Evolutionary conservation across 306 rosid genomes (phyloP), one percentile per base, ranked within the genome.

Genomic region (cucumber (Cucumis sativus)): DNA sequence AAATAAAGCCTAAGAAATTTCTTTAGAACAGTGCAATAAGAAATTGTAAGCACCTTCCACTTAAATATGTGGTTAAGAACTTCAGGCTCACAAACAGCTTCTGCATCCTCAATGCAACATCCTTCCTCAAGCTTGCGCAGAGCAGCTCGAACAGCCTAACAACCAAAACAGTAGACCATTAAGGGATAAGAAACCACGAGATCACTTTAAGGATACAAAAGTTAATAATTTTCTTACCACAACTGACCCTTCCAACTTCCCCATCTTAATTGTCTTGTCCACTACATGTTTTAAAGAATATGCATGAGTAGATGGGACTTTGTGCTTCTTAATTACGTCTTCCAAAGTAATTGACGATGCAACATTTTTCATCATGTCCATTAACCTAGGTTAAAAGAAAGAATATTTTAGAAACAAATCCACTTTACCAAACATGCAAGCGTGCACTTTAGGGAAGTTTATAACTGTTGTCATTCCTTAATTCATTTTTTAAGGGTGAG

Each of bases 71-170:
- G 96, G 52, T 56, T 79, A 78, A 95, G 81, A 80, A 89, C 81
- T 54, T 89, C 96, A 15, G 87, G 92, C 45, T 83, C 87, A 78
- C 99, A 95, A 77, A 92, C 91, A 78, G 93, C 92, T 87, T 85
- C 83, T 63, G 89, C 93, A 79, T 92, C 91, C 78, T 86, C 89
- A 80, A 79, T 80, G 83, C 85, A 81, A 80, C 80, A 72, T 81
- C 97, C 97, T 5, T 77, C 83, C 60, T 91, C 89, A 63, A 92
- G 84, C 85, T 83, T 90, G 82, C 33, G 82, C 49, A 95, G 59
- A 16, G 99, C 97, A n/a, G 91, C 84, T 87, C 97, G 87, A 81
- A 87, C 86, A 68, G 96, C 97, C 99, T 95, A 58, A 81, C 20
- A 80, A 12, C 71, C 45, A 56, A 81, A 35, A 59, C 21, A 33